Conservation (phyloP, 352 stramenopile genomes). For the Phytophthora chlamydospora region DNA sequence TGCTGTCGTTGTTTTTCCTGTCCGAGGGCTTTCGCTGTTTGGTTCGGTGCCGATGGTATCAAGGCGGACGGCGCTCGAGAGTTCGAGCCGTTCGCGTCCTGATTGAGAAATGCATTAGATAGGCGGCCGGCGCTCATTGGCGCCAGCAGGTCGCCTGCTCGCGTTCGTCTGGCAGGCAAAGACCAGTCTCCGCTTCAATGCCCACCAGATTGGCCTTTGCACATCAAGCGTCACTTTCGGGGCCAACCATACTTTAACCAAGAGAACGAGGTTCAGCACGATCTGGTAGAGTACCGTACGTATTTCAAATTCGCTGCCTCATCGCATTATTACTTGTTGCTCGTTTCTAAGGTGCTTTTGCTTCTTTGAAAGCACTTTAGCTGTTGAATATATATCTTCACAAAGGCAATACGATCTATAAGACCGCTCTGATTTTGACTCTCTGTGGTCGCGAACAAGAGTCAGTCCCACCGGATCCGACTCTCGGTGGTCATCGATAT, state of each 20-base stretch:
- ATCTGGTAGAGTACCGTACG: background rate
- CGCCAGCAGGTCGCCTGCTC: slow-evolving; percentile 9
- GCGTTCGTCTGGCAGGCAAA: slow-evolving; percentile 3
- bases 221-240: slow-evolving; percentile 19
- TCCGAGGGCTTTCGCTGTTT: slow-evolving; percentile 25
- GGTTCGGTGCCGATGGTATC: slow-evolving; percentile 20
- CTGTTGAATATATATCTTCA: no score
- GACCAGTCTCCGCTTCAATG: background rate
- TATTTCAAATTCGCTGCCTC: no score
- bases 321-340: no score
- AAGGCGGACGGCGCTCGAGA: slow-evolving; percentile 13
- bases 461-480: no score
- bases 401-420: no score
- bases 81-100: slow-evolving; percentile 15
- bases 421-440: no score
- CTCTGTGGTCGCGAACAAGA: no score
- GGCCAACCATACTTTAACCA: slow-evolving; percentile 21
- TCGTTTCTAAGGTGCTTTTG: no score
- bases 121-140: slow-evolving; percentile 20
- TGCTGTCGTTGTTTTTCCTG: slow-evolving; percentile 19
- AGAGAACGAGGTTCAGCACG: slow-evolving; percentile 31
- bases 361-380: no score
- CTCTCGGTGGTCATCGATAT: background rate
- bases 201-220: slow-evolving; percentile 5
- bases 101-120: slow-evolving; percentile 36